Base-by-base conservation (phyloP, 495 filamentous ascomycete species). In the Cryomyces antarcticus region DNA sequence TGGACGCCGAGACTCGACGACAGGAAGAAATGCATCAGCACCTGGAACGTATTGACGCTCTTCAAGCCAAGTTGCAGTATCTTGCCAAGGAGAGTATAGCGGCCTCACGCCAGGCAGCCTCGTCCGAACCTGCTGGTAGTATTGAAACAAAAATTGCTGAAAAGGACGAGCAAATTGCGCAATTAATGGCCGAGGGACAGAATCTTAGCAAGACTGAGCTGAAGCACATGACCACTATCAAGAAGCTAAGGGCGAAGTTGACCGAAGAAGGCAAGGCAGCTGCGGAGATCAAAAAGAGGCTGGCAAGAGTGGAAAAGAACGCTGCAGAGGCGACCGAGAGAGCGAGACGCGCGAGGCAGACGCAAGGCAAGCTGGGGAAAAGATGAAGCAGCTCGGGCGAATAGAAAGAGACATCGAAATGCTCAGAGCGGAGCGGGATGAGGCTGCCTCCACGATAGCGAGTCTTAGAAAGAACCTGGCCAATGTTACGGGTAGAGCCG, bases 161-260 rank as follows among this genome's bases (percentile, higher is more conserved):
- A 53, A 88, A 86, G 46, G 84, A 95, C 47, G 83, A 88, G 49
- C 79, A 82, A 49, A 89, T 95, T 45, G 81, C 84, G 5, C 65
- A 86, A 36, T 63, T 97, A 10, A 78, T 97, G 60, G 78, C 92
- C 52, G 89, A 97, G 60, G 89, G 92, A 0, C 83, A 93, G 54
- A 86, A 82, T 46, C 68, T 96, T 7, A 81, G 80, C 4, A 82
- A 78, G 51, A 78, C 74, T 11, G 89, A 96, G 50, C 69, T 95
- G 52, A 80, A 81, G 50, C 77, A 89, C 47, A 67, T 85, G 35
- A 77, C 73, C 10, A 77, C 76, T 2, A 77, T 96, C 48, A 94
- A 87, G 62, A 88, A 82, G 55, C 59, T 96, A 39, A 72, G 86
- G 9, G 52, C 57, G 2, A 76, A 80, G 50, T 51, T 67, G 28